phyloP scores from a whole-genome alignment of 345 rosid species.

The Excoecaria cochinchinensis region DNA sequence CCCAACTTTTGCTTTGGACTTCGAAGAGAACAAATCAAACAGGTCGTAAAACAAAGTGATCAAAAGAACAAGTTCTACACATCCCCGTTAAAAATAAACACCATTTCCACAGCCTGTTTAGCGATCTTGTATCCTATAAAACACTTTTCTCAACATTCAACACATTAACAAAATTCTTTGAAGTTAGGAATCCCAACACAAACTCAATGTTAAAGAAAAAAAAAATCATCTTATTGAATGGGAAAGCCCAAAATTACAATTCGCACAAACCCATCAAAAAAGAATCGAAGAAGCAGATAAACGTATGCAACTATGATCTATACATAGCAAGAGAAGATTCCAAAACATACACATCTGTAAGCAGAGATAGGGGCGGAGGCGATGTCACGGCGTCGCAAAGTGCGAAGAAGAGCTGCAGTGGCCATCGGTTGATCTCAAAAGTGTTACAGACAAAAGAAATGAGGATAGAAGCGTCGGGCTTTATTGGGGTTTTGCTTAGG shows the following conservation, averaged over 20 bases:
- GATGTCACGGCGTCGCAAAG: constrained; percentile 66
- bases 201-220: too few species aligned
- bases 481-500: not conserved
- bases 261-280: not conserved
- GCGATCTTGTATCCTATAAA: not conserved
- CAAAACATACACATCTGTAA: constrained; percentile 55
- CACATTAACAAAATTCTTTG: not conserved
- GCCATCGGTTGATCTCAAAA: constrained; percentile 43
- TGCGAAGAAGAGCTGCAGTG: constrained; percentile 58
- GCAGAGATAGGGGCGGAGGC: constrained; percentile 56
- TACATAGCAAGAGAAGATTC: not conserved
- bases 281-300: not conserved
- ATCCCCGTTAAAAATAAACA: too few species aligned
- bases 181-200: too few species aligned
- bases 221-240: not conserved
- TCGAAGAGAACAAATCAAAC: not conserved
- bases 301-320: not conserved
- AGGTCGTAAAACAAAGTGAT: not conserved
- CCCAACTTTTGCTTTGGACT: not conserved
- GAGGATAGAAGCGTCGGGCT: not conserved
- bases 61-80: too few species aligned
- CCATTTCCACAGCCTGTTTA: not conserved
- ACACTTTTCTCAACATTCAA: not conserved
- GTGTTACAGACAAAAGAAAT: too few species aligned
- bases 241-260: not conserved